A percentile compares a stretch with the other conserved stretches of the same genome.
phyloP scores from a whole-genome alignment of 1,139 yeast genomes.

The Geotrichum citri-aurantii region DNA sequence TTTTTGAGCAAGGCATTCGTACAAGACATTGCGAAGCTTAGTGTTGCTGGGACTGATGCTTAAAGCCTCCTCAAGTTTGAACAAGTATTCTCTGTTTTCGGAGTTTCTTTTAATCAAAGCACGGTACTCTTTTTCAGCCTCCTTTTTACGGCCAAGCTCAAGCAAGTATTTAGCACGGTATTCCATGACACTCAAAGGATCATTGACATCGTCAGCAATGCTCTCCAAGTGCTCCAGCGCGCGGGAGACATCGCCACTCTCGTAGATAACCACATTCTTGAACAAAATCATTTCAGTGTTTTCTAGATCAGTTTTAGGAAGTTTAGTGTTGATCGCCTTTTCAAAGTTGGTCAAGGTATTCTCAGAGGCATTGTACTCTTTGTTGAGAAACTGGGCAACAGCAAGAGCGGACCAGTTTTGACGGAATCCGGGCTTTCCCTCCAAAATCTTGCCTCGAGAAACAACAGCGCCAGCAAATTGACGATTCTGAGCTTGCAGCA shows the following conservation, averaged over 20 bases:
- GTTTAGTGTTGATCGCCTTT: conserved; percentile 46
- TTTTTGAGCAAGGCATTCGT: conserved; percentile 55
- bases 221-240: conserved; percentile 60
- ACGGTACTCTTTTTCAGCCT: conserved; percentile 67
- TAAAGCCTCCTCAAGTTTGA: conserved; percentile 58
- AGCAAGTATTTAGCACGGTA: conserved; percentile 56
- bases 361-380: conserved; percentile 62
- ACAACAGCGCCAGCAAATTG: conserved; percentile 59
- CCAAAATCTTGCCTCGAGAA: conserved; percentile 65
- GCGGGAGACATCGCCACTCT: conserved; percentile 54
- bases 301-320: conserved; percentile 51
- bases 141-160: conserved; percentile 43
- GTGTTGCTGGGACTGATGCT: conserved; percentile 34
- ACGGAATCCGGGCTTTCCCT: conserved; percentile 74
- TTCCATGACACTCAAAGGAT: conserved; percentile 59
- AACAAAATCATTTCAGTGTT: conserved; percentile 75
- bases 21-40: conserved; percentile 39
- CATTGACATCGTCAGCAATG: conserved; percentile 50
- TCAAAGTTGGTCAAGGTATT: conserved; percentile 71
- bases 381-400: conserved; percentile 71
- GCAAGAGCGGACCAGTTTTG: conserved; percentile 93
- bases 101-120: conserved; percentile 78
- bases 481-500: conserved; percentile 73
- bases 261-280: conserved; percentile 60
- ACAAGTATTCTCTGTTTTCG: conserved; percentile 64